Conservation (phyloP, 2,329 filamentous ascomycete genomes). For the Penicillium sp. region DNA sequence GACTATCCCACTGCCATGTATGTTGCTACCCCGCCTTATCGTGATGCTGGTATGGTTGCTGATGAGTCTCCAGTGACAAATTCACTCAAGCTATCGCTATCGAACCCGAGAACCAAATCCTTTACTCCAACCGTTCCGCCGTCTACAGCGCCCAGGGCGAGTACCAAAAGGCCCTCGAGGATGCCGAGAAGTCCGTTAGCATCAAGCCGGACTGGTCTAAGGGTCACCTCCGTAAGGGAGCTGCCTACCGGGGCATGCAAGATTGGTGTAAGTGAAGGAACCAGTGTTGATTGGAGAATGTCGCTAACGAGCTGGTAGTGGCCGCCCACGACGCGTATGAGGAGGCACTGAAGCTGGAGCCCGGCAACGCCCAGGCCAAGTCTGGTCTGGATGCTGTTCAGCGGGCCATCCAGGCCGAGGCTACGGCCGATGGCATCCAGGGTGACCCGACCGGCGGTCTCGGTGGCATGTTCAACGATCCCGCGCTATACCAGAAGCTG, state of each 20-base stretch:
- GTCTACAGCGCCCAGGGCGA: constrained; percentile 83
- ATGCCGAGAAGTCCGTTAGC: constrained; percentile 89
- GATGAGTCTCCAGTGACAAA: constrained; percentile 62
- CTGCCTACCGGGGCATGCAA: constrained; percentile 80
- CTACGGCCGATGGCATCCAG: constrained; percentile 55
- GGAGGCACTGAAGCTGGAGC: constrained; percentile 87
- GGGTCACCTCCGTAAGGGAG: constrained; percentile 89
- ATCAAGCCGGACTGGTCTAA: constrained; percentile 98
- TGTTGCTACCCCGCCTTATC: constrained; percentile 43
- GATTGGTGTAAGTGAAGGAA: constrained; percentile 59
- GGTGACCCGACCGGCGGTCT: constrained; percentile 70
- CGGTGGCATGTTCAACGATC: constrained; percentile 92
- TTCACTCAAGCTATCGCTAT: constrained; percentile 90
- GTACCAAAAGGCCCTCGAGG: constrained; percentile 75
- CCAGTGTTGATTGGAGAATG: background rate
- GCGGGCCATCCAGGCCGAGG: constrained; percentile 79
- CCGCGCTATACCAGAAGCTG: constrained; percentile 82
- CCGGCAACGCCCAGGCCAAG: constrained; percentile 88
- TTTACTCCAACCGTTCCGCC: constrained; percentile 94
- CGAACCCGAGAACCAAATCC: constrained; percentile 86
- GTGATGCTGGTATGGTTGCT: constrained; percentile 4
- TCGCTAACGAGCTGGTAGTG: constrained; percentile 42
- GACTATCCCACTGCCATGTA: constrained; percentile 95
- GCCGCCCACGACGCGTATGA: constrained; percentile 87
- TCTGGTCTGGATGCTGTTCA: constrained; percentile 78